A percentile compares a stretch with the other conserved stretches of the same genome.
phyloP scores from a whole-genome alignment of 75 land plant genomes.

The Larix kaempferi region DNA sequence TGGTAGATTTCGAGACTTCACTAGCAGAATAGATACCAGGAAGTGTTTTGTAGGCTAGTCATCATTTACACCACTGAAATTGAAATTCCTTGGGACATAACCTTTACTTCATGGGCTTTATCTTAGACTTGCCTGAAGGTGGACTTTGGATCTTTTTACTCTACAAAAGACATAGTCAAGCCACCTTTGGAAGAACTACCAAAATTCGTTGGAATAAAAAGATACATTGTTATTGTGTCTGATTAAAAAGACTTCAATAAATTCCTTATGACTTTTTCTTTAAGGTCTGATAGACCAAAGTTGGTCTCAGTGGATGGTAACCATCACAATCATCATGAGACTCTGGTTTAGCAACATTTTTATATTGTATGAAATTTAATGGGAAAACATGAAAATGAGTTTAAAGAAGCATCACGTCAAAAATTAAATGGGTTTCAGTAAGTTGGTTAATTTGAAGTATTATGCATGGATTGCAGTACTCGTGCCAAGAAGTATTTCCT shows the following conservation, averaged over 20 bases:
- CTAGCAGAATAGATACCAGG: not conserved
- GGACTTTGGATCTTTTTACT: not conserved
- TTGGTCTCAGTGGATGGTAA: no score
- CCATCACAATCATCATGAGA: not conserved
- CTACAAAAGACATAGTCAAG: not conserved
- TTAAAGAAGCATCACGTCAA: not conserved
- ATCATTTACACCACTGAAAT: not conserved
- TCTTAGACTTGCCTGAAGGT: no score
- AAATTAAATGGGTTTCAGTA: not conserved
- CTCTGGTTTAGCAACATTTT: not conserved
- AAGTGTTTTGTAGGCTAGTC: not conserved
- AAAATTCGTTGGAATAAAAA: not conserved
- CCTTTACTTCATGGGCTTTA: not conserved
- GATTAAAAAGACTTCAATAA: no score
- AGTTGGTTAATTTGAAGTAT: not conserved
- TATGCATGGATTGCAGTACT: constrained; percentile 41
- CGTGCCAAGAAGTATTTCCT: constrained; percentile 91
- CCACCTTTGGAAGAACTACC: not conserved
- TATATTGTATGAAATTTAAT: not conserved
- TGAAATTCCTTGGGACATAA: not conserved
- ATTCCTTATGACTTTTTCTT: no score
- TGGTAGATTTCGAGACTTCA: not conserved
- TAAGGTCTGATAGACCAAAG: no score
- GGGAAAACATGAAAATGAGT: not conserved
- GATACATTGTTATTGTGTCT: no score